Conservation (phyloP, 768 basidiomycete genomes). For the Pleurotus eryngii region DNA sequence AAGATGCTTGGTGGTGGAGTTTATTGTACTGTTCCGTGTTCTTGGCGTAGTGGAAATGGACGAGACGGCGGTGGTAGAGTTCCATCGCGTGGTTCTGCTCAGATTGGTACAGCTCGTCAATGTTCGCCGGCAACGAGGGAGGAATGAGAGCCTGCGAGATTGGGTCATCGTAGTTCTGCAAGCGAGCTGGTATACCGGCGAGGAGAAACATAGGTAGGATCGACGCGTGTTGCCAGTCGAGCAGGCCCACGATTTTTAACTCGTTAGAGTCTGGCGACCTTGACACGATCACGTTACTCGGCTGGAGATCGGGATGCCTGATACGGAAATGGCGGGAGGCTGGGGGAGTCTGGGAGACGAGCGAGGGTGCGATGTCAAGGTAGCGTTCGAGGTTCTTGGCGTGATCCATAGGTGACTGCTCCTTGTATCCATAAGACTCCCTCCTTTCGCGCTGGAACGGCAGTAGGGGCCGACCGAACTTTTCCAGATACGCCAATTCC, state of each 20-base stretch:
- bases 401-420: constrained; percentile 41
- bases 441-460: constrained; percentile 41
- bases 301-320: constrained; percentile 52
- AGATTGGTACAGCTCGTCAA: constrained; percentile 36
- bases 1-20: constrained; percentile 36
- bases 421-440: constrained; percentile 39
- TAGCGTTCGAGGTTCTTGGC: constrained; percentile 47
- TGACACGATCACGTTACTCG: constrained; percentile 45
- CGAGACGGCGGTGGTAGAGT: constrained; percentile 43
- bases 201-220: constrained; percentile 52
- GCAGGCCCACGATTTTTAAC: constrained; percentile 35
- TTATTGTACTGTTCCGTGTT: constrained; percentile 43
- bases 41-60: constrained; percentile 47
- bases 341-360: constrained; percentile 34
- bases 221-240: constrained; percentile 56
- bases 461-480: constrained; percentile 45
- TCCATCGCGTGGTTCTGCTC: constrained; percentile 27
- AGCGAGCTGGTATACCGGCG: constrained; percentile 36
- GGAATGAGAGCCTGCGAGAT: constrained; percentile 32
- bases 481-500: constrained; percentile 45
- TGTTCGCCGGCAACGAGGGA: constrained; percentile 42
- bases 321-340: constrained; percentile 42
- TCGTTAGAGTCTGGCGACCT: constrained; percentile 38
- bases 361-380: constrained; percentile 43
- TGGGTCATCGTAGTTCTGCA: constrained; percentile 47